Conservation (phyloP, 257 asterid genomes). For the Ajuga chamaepitys region DNA sequence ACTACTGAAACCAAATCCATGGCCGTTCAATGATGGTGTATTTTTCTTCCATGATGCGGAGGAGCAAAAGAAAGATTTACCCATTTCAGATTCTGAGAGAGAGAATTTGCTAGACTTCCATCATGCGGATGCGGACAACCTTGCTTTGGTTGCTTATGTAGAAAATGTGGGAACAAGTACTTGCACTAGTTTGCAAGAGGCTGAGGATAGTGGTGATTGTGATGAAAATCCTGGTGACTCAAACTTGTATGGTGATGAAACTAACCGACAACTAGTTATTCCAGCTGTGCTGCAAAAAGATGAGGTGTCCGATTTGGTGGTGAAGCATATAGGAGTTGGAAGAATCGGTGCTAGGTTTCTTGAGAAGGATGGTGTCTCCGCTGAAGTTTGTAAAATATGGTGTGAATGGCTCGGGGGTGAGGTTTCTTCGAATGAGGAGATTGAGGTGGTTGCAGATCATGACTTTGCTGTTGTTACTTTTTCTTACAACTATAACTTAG, state of each 20-base stretch:
- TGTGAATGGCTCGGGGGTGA: constrained; percentile 76
- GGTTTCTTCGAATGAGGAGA: constrained; percentile 21
- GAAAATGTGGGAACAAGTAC: constrained; percentile 16
- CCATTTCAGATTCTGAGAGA: constrained; percentile 19
- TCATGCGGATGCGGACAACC: constrained; percentile 26
- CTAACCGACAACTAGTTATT: constrained; percentile 34
- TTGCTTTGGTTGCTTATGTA: constrained; percentile 50
- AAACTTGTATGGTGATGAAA: constrained; percentile 22
- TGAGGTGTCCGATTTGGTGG: constrained; percentile 51
- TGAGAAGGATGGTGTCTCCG: constrained; percentile 40
- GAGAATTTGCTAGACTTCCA: constrained; percentile 21
- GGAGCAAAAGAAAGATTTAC: constrained; percentile 22
- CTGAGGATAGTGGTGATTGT: constrained; percentile 15
- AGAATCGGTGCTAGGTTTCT: constrained; percentile 52
- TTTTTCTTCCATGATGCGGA: constrained; percentile 54
- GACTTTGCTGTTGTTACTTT: constrained; percentile 74
- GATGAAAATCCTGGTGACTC: constrained; percentile 14
- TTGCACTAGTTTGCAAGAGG: constrained; percentile 9
- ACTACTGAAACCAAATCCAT: constrained; percentile 76
- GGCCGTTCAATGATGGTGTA: constrained; percentile 90
- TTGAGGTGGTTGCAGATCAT: constrained; percentile 43
- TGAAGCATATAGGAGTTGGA: constrained; percentile 53
- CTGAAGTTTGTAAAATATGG: constrained; percentile 66
- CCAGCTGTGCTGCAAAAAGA: constrained; percentile 67
- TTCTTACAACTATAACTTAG: constrained; percentile 63